Conservation (phyloP, 2,329 filamentous ascomycete species). For the Colletotrichum echinochloae region DNA sequence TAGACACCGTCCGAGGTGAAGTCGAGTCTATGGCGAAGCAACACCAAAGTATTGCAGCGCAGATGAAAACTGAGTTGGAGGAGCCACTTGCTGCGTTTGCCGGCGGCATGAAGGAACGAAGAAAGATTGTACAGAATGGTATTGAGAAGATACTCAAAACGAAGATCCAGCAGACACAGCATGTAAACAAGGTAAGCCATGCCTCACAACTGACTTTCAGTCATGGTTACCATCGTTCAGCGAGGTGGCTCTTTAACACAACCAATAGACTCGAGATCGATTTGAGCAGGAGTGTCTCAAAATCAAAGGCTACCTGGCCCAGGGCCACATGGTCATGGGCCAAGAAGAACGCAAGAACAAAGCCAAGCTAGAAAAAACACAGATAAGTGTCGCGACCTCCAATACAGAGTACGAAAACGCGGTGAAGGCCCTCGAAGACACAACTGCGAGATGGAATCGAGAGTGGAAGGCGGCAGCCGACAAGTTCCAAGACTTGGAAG, state of each 20-base stretch:
- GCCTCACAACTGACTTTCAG: neutral
- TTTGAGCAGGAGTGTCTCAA: slow-evolving; percentile 98
- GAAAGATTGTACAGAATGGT: slow-evolving; percentile 94
- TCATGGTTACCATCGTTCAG: neutral
- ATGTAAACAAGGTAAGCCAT: slow-evolving; percentile 86
- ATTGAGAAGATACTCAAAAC: slow-evolving; percentile 95
- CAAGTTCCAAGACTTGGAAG: slow-evolving; percentile 99
- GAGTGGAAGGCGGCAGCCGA: slow-evolving; percentile 98
- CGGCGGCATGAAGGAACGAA: slow-evolving; percentile 93
- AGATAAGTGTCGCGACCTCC: slow-evolving; percentile 90
- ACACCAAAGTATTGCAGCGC: slow-evolving; percentile 87
- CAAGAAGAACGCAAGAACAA: slow-evolving; percentile 99
- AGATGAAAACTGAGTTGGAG: slow-evolving; percentile 97
- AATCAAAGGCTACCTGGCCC: slow-evolving; percentile 97
- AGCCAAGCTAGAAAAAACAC: slow-evolving; percentile 97
- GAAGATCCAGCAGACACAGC: slow-evolving; percentile 90
- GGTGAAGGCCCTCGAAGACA: slow-evolving; percentile 94
- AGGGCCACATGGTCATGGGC: slow-evolving; percentile 99
- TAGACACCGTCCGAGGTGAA: slow-evolving; percentile 90
- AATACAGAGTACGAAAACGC: slow-evolving; percentile 95
- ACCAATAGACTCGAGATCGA: slow-evolving; percentile 80
- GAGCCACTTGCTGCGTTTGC: slow-evolving; percentile 93
- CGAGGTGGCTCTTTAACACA: slow-evolving; percentile 27
- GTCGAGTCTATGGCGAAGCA: slow-evolving; percentile 94
- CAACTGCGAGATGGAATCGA: slow-evolving; percentile 93